Evolutionary conservation across 1,139 yeast genomes (phyloP).

Genomic region (Lodderomyces orthopsilosis): DNA sequence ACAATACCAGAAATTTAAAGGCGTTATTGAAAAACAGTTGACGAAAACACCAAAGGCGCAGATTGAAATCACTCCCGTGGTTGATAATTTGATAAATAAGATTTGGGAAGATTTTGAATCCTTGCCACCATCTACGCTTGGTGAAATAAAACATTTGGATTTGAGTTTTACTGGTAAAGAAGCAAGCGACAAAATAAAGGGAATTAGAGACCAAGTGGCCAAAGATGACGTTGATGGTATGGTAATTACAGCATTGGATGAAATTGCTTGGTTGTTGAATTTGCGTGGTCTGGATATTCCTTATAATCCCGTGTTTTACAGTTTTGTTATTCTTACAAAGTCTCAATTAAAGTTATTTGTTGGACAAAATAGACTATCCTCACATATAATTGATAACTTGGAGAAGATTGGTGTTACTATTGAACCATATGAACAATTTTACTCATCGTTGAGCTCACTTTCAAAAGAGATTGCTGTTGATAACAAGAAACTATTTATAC

Average conservation of each 20-base stretch:
- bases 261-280: conserved; percentile 89
- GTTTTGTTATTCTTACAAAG: conserved; percentile 65
- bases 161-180: conserved; percentile 49
- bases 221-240: conserved; percentile 44
- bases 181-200: conserved; percentile 41
- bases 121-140: conserved; percentile 41
- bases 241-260: conserved; percentile 73
- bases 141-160: conserved; percentile 45
- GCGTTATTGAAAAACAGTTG: conserved; percentile 21
- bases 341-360: conserved; percentile 53
- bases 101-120: conserved; percentile 65
- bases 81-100: conserved; percentile 67
- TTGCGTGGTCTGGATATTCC: conserved; percentile 76
- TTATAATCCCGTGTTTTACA: conserved; percentile 87
- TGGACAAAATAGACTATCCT: conserved; percentile 27
- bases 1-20: conserved; percentile 26
- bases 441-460: conserved; percentile 47
- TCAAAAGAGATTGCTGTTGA: conserved; percentile 42
- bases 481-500: conserved; percentile 50
- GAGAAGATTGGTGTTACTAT: conserved; percentile 41
- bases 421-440: conserved; percentile 54
- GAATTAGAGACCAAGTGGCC: conserved; percentile 43
- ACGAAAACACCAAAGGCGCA: conserved; percentile 30
- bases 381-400: conserved; percentile 32
- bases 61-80: conserved; percentile 61